Base-by-base conservation (phyloP, 73 alveolate species). In the Paramecium octaurelia region DNA sequence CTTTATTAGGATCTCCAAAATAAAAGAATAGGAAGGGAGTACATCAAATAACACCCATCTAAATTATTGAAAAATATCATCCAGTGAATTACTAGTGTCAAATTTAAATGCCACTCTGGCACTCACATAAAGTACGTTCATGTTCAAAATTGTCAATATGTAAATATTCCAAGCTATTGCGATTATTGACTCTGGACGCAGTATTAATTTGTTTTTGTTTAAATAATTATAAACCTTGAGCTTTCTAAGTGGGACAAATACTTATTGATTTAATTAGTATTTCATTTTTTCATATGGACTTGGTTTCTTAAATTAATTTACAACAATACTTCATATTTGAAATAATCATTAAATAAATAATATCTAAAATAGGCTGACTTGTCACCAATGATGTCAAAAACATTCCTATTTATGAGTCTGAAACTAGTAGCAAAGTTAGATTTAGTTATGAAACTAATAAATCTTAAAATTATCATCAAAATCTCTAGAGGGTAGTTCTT, bases 381-480 rank as follows among this genome's bases (percentile, higher is more conserved):
- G 48, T 80, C 91, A 0, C 50, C 91, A 44, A 80, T 24, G 8
- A 80, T 80, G n/a, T 80, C 76, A 48, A 80, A 80, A 24, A 80
- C 75, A 44, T 80, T 34, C 21, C 36, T 44, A 35, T 40, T 80
- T 4, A 80, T 42, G 2, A 80, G 24, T 80, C 91, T 80, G 27
- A 80, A 80, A 23, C 91, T 80, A 3, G 91, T 80, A 24, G 91
- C 91, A 35, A 80, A 80, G 57, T 80, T 80, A 8, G 91, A 40
- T 80, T 80, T 80, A 0, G 91, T 80, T 6, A 80, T 80, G 23
- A 80, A 80, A 46, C 91, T 80, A 14, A 80, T 80, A 48, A 80
- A 80, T 43, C 91, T 80, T 43, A 80, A 80, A 14, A 80, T 48
- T 80, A 80, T 80, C 91, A 80, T 80, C 71, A 42, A 23, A 80